These are phyloP conservation scores for Neurospora discreta DNA, from an alignment of 495 filamentous ascomycete genomes.

Conservation along the genomic window DNA sequence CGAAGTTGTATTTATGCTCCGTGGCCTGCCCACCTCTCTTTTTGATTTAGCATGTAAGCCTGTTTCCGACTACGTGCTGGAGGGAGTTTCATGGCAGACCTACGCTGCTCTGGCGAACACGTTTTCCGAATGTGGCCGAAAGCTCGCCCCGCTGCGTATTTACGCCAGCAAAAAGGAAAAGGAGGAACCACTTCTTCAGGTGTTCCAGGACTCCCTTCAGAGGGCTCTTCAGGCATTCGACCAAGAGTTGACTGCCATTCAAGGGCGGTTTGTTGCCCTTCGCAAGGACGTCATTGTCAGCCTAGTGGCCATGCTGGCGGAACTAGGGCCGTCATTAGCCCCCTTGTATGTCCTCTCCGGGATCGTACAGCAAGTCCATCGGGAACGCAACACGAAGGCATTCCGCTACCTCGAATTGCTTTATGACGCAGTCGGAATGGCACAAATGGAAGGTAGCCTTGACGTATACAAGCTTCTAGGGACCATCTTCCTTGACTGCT, in stretches of 20 bases:
- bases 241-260: conserved; percentile 28
- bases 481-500: conserved; percentile 68
- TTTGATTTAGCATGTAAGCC: conserved; percentile 39
- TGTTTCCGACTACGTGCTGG: conserved; percentile 24
- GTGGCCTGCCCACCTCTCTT: conserved; percentile 63
- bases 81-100: conserved; percentile 28
- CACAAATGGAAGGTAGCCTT: conserved; percentile 57
- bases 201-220: conserved; percentile 34
- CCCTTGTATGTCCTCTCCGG: conserved; percentile 45
- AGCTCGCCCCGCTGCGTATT: conserved; percentile 25
- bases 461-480: conserved; percentile 48
- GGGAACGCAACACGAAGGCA: conserved; percentile 28
- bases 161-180: conserved; percentile 19
- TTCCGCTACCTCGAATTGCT: conserved; percentile 63
- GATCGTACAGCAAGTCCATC: conserved; percentile 31
- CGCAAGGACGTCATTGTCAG: conserved; percentile 37
- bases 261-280: conserved; percentile 32
- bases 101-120: conserved; percentile 29
- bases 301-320: conserved; percentile 50
- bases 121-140: conserved; percentile 29
- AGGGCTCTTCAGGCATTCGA: conserved; percentile 35
- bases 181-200: conserved; percentile 36
- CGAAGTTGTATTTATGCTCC: conserved; percentile 76
- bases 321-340: conserved; percentile 41
- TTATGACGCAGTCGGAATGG: conserved; percentile 53